A percentile compares a stretch with the other conserved stretches of the same genome.
phyloP scores from a whole-genome alignment of 345 rosid genomes.

The Pistacia vera region DNA sequence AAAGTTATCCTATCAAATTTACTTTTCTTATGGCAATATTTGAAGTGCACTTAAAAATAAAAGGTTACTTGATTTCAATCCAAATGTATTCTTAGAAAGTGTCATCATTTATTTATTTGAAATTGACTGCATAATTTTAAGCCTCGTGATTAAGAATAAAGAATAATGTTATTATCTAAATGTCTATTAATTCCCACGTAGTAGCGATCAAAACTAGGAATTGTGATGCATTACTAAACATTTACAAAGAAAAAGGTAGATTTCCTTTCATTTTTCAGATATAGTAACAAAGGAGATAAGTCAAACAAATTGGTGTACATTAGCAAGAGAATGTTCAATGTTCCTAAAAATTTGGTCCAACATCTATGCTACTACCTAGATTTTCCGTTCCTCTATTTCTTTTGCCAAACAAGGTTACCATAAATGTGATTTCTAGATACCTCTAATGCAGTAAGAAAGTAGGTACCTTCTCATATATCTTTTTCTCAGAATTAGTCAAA shows the following conservation, averaged over 20 bases:
- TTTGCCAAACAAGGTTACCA: background rate
- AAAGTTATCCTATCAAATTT: too few species aligned
- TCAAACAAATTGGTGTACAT: background rate
- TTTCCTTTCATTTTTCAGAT: background rate
- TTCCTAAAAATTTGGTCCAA: background rate
- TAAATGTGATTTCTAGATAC: background rate
- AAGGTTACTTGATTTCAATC: too few species aligned
- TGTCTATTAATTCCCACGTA: too few species aligned
- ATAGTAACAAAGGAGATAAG: background rate
- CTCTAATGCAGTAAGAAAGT: background rate
- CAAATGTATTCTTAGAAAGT: too few species aligned
- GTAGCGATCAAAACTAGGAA: too few species aligned
- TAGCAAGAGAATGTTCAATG: background rate
- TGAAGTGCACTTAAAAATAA: too few species aligned
- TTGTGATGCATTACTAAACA: too few species aligned
- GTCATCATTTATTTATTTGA: too few species aligned
- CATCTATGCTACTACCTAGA: background rate
- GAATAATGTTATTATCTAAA: too few species aligned
- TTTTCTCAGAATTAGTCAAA: conserved; percentile 36
- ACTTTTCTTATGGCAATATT: too few species aligned
- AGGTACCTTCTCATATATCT: conserved; percentile 48
- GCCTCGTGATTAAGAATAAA: too few species aligned
- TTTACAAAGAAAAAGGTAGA: background rate
- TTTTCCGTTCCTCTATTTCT: background rate
- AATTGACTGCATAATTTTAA: too few species aligned